These are phyloP conservation scores for Talaromyces ruber DNA, from an alignment of 495 filamentous ascomycete species.

Conservation along the genomic window DNA sequence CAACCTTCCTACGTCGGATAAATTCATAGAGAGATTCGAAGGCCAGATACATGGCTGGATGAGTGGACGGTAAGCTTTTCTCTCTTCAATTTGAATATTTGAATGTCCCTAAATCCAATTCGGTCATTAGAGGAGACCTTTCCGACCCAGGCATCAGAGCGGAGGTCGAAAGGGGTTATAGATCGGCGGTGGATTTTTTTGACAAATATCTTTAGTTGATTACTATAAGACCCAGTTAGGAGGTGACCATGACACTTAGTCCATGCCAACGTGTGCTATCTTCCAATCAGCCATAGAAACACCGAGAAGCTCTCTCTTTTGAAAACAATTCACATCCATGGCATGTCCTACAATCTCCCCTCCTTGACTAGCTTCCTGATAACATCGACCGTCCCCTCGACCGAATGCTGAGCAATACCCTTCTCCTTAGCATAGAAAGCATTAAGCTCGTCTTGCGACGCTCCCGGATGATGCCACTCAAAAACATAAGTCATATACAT, in stretches of 20 bases:
- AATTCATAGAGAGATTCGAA: constrained; percentile 64
- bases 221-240: not conserved
- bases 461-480: constrained; percentile 36
- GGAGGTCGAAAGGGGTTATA: constrained; percentile 79
- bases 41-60: constrained; percentile 89
- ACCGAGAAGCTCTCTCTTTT: not conserved
- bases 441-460: constrained; percentile 21
- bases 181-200: constrained; percentile 64
- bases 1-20: constrained; percentile 52
- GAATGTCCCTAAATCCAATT: not conserved
- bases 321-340: not conserved
- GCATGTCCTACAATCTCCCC: constrained; percentile 12
- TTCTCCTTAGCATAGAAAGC: constrained; percentile 20
- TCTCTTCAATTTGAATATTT: not conserved
- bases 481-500: constrained; percentile 48
- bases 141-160: constrained; percentile 54
- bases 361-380: constrained; percentile 25
- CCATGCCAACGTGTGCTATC: not conserved
- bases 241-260: not conserved
- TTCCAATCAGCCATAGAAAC: not conserved
- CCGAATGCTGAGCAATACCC: constrained; percentile 19
- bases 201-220: constrained; percentile 54
- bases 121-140: constrained; percentile 37
- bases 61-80: constrained; percentile 52
- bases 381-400: constrained; percentile 26